A percentile compares a stretch with the other conserved stretches of the same genome.
Conservation (phyloP, 2,329 filamentous ascomycete species). For the Fusarium solani-melongenae region DNA sequence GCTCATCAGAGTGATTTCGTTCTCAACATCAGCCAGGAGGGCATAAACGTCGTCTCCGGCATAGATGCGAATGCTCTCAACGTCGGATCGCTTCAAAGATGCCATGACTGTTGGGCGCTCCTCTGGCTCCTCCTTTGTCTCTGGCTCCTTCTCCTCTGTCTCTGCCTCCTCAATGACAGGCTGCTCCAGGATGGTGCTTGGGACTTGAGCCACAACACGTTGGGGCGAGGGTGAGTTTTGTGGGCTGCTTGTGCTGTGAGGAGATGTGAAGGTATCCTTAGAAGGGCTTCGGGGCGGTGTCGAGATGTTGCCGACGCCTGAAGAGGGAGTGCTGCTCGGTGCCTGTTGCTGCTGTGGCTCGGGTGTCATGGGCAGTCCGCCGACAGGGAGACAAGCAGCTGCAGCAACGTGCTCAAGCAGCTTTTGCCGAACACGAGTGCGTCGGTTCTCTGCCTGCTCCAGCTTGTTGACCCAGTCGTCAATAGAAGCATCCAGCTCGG, state of each 20-base stretch:
- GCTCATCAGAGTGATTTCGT: constrained; percentile 53
- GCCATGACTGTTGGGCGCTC: constrained; percentile 39
- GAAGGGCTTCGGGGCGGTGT: constrained; percentile 71
- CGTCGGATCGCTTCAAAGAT: constrained; percentile 52
- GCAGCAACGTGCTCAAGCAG: constrained; percentile 84
- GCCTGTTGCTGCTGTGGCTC: constrained; percentile 57
- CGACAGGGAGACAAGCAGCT: constrained; percentile 64
- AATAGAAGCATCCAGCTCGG: constrained; percentile 80
- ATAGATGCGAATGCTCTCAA: constrained; percentile 76
- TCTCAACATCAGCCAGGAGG: constrained; percentile 74
- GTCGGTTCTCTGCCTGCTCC: constrained; percentile 82
- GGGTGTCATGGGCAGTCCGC: constrained; percentile 45
- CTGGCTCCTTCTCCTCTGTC: constrained; percentile 50
- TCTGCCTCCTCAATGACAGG: constrained; percentile 58
- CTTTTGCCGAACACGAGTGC: constrained; percentile 80
- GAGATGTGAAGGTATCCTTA: constrained; percentile 52
- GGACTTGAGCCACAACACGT: constrained; percentile 63
- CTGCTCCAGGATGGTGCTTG: constrained; percentile 66
- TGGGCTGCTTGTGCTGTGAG: constrained; percentile 42
- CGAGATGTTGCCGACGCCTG: constrained; percentile 57
- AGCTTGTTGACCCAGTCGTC: constrained; percentile 85
- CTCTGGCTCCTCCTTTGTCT: constrained; percentile 40
- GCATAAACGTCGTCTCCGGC: constrained; percentile 75
- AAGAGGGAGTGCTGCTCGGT: constrained; percentile 51
- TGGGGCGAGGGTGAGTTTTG: constrained; percentile 61